Conservation (phyloP, 768 basidiomycete species). For the Tylopilus cervinicoccineus region DNA sequence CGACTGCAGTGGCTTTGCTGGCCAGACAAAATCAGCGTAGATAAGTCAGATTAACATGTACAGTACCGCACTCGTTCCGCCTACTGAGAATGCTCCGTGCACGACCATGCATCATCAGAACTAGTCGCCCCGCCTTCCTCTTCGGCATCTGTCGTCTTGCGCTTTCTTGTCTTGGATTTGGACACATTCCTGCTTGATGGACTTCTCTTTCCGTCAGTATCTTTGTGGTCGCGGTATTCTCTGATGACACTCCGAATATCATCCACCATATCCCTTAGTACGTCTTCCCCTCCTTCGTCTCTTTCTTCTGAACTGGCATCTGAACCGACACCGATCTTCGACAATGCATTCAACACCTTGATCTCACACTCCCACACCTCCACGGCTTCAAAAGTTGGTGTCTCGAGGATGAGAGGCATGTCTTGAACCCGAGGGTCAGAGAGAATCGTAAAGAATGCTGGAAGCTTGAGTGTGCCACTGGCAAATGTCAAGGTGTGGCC, state of each 20-base stretch:
- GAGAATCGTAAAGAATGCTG: slow-evolving; percentile 61
- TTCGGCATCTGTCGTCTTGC: slow-evolving; percentile 1
- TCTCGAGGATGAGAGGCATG: slow-evolving; percentile 82
- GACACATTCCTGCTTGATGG: not conserved
- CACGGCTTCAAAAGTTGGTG: slow-evolving; percentile 63
- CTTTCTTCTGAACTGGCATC: not conserved
- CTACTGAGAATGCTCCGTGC: slow-evolving; percentile 1
- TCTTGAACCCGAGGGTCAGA: slow-evolving; percentile 61
- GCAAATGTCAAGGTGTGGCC: not conserved
- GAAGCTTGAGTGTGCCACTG: slow-evolving; percentile 67
- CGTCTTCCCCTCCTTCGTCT: not conserved
- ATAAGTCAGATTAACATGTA: not conserved
- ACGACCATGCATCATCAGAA: slow-evolving; percentile 6
- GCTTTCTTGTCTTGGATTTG: slow-evolving; percentile 7
- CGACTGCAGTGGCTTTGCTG: not conserved
- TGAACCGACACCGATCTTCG: slow-evolving; percentile 12
- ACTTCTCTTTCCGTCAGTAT: slow-evolving; percentile 1
- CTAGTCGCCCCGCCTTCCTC: slow-evolving; percentile 5
- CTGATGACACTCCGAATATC: slow-evolving; percentile 13
- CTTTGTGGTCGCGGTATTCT: slow-evolving; percentile 11
- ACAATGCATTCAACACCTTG: slow-evolving; percentile 48
- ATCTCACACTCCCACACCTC: slow-evolving; percentile 77
- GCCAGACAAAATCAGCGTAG: not conserved
- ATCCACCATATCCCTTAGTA: slow-evolving; percentile 8
- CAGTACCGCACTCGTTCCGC: not conserved